Evolutionary conservation across 179 eudicot species (phyloP), one percentile per base, ranked within the genome.

Genomic region (Actinidia arguta): DNA sequence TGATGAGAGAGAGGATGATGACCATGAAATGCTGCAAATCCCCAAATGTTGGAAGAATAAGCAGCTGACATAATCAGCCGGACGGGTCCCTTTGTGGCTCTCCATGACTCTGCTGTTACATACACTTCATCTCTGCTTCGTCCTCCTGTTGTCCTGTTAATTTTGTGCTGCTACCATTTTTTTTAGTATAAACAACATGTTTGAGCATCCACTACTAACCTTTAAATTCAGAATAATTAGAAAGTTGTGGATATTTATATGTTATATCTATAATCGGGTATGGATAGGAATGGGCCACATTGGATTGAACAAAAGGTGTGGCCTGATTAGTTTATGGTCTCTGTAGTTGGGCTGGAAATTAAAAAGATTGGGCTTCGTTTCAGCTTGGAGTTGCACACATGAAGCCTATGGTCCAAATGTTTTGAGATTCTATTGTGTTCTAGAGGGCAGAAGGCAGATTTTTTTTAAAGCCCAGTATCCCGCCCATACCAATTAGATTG

Each of bases 11-110:
- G 83, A 79, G 83, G 75, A 92, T 70, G 79, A 96, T 87, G 86
- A 95, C 93, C 90, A 95, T 89, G 89, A 88, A 96, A 86, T 96
- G 99, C 64, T 91, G 98, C 82, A 96, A 86, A 83, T 92, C 89
- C 93, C 36, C 93, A 88, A 0, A 93, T 73, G 68, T 90, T 87
- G 74, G 91, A 88, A 52, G 99, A 90, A 83, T 84, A 96, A 47
- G 94, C 93, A 6, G 96, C 47, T 25, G 97, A 92, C 85, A 95
- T 83, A n/a, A 92, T 75, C 78, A 96, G 82, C 83, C 92, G 96
- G 47, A 94, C 87, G 17, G 98, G 95, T 20, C 98, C 98, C 82
- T 84, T 91, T 8, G 85, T 56, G 18, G 95, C 96, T 80, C 95
- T 91, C 42, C 94, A 80, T 14, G 99, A 89, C 80, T 85, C 88